Conservation (phyloP, 768 basidiomycete genomes). For the Collybia sp. region DNA sequence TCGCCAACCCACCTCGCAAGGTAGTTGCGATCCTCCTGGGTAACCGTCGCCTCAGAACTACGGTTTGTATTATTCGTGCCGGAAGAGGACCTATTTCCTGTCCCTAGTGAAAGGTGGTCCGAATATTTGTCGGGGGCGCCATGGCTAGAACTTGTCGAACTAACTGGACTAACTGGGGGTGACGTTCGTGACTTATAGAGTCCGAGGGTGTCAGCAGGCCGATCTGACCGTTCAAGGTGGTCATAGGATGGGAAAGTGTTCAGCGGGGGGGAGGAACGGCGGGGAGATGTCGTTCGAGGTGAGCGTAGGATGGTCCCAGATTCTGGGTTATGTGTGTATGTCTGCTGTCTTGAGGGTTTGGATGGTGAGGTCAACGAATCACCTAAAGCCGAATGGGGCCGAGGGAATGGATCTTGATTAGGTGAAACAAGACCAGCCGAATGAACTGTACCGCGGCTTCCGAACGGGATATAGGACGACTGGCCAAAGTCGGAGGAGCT, state of each 20-base stretch:
- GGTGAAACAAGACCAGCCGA: conserved; percentile 32
- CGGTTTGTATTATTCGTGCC: conserved; percentile 9
- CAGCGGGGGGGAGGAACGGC: conserved; percentile 24
- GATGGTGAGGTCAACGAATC: conserved; percentile 39
- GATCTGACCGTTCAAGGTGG: conserved; percentile 27
- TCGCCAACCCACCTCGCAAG: conserved; percentile 16
- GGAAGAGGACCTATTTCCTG: conserved; percentile 18
- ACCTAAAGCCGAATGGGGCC: conserved; percentile 62
- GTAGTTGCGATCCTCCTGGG: conserved; percentile 23
- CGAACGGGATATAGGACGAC: conserved; percentile 17
- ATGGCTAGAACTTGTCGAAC: conserved; percentile 40
- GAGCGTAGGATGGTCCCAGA: conserved; percentile 32
- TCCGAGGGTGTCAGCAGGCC: conserved; percentile 30
- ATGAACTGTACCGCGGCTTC: conserved; percentile 15
- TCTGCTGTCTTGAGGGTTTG: conserved; percentile 3
- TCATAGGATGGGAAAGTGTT: conserved; percentile 13
- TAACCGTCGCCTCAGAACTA: conserved; percentile 23
- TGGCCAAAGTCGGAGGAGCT: conserved; percentile 25
- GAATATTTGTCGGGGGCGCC: conserved; percentile 25
- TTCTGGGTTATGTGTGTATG: conserved; percentile 17
- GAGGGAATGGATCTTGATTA: conserved; percentile 51
- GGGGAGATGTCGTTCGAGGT: conserved; percentile 34
- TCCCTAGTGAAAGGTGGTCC: conserved; percentile 16
- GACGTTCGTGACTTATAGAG: conserved; percentile 38
- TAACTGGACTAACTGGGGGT: conserved; percentile 63